A percentile compares a stretch with the other conserved stretches of the same genome.
Conservation (phyloP, 176 grass and related monocot genomes). For the Melocanna baccifera region DNA sequence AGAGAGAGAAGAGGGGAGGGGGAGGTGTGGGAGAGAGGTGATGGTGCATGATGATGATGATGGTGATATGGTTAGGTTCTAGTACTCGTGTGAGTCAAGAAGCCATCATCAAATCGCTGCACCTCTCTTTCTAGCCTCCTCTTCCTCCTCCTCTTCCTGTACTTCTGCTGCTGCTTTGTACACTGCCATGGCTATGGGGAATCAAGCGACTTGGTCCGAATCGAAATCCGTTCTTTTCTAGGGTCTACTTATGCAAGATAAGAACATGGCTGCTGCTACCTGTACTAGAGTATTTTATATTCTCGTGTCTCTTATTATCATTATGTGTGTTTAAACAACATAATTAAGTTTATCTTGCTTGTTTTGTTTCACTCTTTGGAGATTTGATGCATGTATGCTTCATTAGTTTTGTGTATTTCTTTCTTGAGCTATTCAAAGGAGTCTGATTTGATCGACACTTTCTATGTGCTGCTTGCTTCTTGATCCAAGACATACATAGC, state of each 20-base stretch:
- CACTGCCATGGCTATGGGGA: constrained; percentile 51
- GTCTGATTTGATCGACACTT: not conserved
- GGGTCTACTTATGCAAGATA: constrained; percentile 25
- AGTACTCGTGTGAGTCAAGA: constrained; percentile 36
- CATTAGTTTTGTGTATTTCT: not conserved
- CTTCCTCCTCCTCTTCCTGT: not conserved
- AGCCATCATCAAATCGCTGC: constrained; percentile 52
- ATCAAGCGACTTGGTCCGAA: constrained; percentile 72
- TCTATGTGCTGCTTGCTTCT: constrained; percentile 10
- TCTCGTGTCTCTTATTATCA: not conserved
- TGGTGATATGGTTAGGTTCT: constrained; percentile 33
- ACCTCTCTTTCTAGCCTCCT: not conserved
- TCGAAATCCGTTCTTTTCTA: constrained; percentile 37
- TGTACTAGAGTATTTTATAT: constrained; percentile 45
- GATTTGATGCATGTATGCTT: not conserved
- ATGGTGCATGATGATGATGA: constrained; percentile 32
- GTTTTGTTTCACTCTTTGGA: constrained; percentile 1
- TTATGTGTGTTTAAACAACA: constrained; percentile 4
- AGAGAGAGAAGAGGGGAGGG: constrained; percentile 8
- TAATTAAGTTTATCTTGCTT: not conserved
- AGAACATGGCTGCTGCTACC: constrained; percentile 6
- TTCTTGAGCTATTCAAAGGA: not conserved
- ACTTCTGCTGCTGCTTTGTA: constrained; percentile 12
- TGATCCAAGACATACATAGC: not conserved
- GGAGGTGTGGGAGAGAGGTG: constrained; percentile 14